These are phyloP conservation scores for Xylaria grammica DNA, from an alignment of 495 filamentous ascomycete genomes.

Conservation along the genomic window DNA sequence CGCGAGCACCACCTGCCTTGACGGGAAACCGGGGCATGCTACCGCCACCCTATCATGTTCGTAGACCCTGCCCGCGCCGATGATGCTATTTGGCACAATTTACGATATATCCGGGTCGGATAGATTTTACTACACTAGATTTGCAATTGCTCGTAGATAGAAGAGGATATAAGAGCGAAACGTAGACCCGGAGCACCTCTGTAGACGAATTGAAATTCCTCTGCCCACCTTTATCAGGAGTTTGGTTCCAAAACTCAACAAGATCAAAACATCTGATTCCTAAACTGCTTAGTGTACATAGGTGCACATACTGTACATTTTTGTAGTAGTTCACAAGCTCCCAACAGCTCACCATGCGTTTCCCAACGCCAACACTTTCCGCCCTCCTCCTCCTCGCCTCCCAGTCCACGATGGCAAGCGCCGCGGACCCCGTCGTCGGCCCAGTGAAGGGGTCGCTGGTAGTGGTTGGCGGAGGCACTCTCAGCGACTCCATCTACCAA, in stretches of 20 bases:
- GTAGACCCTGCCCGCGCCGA: not conserved
- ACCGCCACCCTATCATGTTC: slow-evolving; percentile 5
- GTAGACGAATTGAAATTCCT: not conserved
- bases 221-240: not conserved
- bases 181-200: not conserved
- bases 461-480: slow-evolving; percentile 40
- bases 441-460: slow-evolving; percentile 41
- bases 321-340: not conserved
- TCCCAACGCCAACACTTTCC: slow-evolving; percentile 2
- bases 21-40: slow-evolving; percentile 12
- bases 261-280: not conserved
- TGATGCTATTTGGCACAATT: slow-evolving; percentile 26
- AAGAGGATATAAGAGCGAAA: not conserved
- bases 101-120: not conserved
- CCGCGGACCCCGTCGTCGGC: slow-evolving; percentile 25
- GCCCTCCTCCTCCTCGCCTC: slow-evolving; percentile 14
- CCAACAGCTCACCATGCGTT: slow-evolving; percentile 10
- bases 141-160: not conserved
- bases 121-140: slow-evolving; percentile 1
- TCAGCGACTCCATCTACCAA: slow-evolving; percentile 50
- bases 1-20: slow-evolving; percentile 22
- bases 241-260: not conserved
- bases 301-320: not conserved
- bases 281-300: not conserved
- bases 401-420: not conserved